Conservation (phyloP, 441 rosid species). For the Populus hybrid region DNA sequence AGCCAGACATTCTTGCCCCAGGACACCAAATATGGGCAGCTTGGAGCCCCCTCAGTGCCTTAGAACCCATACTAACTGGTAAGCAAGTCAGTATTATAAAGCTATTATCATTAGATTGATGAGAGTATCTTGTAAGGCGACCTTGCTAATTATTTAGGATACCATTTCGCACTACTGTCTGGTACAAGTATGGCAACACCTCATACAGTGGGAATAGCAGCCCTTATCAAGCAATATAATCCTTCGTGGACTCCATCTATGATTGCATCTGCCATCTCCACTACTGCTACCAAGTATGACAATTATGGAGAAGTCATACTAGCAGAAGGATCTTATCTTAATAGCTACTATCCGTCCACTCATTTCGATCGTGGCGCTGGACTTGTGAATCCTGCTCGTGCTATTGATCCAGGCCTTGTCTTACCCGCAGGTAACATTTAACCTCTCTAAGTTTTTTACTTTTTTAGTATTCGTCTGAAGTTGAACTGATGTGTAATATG, state of each 20-base stretch:
- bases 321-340: slow-evolving; percentile 46
- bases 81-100: background rate
- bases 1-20: slow-evolving; percentile 91
- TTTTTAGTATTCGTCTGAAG: background rate
- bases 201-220: slow-evolving; percentile 74
- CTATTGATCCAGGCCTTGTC: slow-evolving; percentile 83
- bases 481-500: background rate
- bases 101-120: background rate
- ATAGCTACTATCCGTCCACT: slow-evolving; percentile 43
- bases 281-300: slow-evolving; percentile 59
- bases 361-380: slow-evolving; percentile 81
- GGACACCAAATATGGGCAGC: slow-evolving; percentile 95
- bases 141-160: slow-evolving; percentile 33
- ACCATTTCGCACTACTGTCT: slow-evolving; percentile 67
- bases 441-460: too few relatives aligned
- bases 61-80: slow-evolving; percentile 62
- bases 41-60: slow-evolving; percentile 85
- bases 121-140: background rate
- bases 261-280: slow-evolving; percentile 82
- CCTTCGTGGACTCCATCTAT: slow-evolving; percentile 83
- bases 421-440: slow-evolving; percentile 47
- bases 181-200: slow-evolving; percentile 98
- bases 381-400: slow-evolving; percentile 56
- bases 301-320: slow-evolving; percentile 52
- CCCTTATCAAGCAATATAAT: slow-evolving; percentile 63